Evolutionary conservation across 1,139 yeast genomes (phyloP).

Genomic region (Eremothecium coryli): DNA sequence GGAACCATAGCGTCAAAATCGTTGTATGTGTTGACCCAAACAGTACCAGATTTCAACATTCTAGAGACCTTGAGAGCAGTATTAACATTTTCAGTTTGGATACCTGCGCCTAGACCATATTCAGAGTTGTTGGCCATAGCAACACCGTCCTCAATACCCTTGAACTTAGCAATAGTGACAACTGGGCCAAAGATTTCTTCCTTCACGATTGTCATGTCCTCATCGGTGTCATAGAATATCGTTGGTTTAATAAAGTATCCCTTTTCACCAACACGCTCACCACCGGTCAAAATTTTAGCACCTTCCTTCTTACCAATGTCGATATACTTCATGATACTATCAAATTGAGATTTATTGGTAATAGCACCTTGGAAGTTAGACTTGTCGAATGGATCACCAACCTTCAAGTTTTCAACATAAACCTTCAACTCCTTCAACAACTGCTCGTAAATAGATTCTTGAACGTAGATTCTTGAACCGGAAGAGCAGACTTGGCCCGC

Average conservation of each 20-base stretch:
- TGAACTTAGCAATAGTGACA: conserved; percentile 56
- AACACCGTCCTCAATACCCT: conserved; percentile 53
- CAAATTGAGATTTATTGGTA: conserved; percentile 60
- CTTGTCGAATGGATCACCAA: conserved; percentile 68
- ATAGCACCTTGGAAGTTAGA: conserved; percentile 65
- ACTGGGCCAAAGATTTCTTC: conserved; percentile 77
- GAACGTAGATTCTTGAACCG: conserved; percentile 73
- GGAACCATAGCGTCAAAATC: conserved; percentile 66
- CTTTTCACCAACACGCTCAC: conserved; percentile 48
- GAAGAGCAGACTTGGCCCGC: conserved; percentile 87
- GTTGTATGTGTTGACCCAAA: conserved; percentile 70
- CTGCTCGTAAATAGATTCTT: conserved; percentile 62
- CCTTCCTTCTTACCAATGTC: conserved; percentile 62
- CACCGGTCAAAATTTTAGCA: conserved; percentile 64
- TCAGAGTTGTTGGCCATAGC: conserved; percentile 57
- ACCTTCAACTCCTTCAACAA: conserved; percentile 50
- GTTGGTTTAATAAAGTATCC: conserved; percentile 66
- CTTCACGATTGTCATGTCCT: conserved; percentile 47
- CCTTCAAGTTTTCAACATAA: conserved; percentile 46
- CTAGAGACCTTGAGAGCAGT: conserved; percentile 50
- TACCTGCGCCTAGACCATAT: conserved; percentile 78
- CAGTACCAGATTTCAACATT: conserved; percentile 59
- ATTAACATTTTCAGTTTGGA: conserved; percentile 49
- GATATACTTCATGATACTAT: conserved; percentile 60
- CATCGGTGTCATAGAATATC: conserved; percentile 53